Evolutionary conservation across 257 asterid genomes (phyloP).

Genomic region (Paraleonurus japonicus): DNA sequence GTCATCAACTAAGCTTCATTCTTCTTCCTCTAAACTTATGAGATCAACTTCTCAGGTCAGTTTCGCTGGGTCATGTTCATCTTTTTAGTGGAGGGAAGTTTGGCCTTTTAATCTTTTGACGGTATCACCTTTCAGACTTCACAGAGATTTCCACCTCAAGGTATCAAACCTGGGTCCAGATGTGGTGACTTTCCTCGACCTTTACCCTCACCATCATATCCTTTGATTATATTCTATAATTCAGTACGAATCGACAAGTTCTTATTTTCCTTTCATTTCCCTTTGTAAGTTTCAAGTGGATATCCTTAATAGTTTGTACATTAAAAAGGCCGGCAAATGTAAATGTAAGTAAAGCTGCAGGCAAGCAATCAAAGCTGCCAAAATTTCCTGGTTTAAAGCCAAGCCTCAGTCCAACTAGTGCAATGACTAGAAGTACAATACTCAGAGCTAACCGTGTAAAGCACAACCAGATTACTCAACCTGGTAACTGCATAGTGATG

Average conservation of each 20-base stretch:
- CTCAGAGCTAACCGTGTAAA: slow-evolving; percentile 40
- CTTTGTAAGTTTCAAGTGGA: slow-evolving; percentile 19
- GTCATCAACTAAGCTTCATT: slow-evolving; percentile 37
- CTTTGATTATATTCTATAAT: slow-evolving; percentile 24
- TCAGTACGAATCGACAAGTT: slow-evolving; percentile 9
- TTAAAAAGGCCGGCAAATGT: slow-evolving; percentile 69
- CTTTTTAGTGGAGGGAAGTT: slow-evolving; percentile 14
- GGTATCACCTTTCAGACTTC: slow-evolving; percentile 46
- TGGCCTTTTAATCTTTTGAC: not conserved
- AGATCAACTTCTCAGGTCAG: slow-evolving; percentile 45
- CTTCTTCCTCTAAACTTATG: slow-evolving; percentile 36
- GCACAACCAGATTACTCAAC: slow-evolving; percentile 53
- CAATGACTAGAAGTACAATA: slow-evolving; percentile 38
- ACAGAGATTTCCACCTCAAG: slow-evolving; percentile 36
- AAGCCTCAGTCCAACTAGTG: slow-evolving; percentile 38
- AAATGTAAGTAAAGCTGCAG: slow-evolving; percentile 47
- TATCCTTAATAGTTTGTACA: slow-evolving; percentile 61
- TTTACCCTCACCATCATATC: slow-evolving; percentile 76
- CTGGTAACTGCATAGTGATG: slow-evolving; percentile 45
- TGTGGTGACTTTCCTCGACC: slow-evolving; percentile 50
- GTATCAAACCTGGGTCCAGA: slow-evolving; percentile 41
- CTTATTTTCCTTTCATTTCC: slow-evolving; percentile 14
- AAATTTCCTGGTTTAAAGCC: slow-evolving; percentile 59
- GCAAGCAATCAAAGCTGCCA: slow-evolving; percentile 58
- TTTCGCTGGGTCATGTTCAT: slow-evolving; percentile 17